Evolutionary conservation across 805 yeast species (phyloP), one percentile per base, ranked within the genome.

Genomic region (Maudiozyma turicensis): DNA sequence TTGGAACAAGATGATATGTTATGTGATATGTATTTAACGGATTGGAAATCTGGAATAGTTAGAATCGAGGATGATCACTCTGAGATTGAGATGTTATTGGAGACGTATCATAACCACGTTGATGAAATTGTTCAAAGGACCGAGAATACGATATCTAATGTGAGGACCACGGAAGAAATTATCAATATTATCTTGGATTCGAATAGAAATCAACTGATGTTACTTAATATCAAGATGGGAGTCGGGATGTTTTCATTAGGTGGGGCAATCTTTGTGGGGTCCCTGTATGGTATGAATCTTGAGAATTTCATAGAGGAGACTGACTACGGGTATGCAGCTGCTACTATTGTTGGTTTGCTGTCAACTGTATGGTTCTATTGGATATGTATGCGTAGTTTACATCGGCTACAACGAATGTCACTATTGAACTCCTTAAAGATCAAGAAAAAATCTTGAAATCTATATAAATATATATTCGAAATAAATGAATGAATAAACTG

Each of bases 111-210:
- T 58, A 83, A 84, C 47, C 95, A 91, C 48, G 78, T 86, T 51
- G 98, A 91, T 68, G 97, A 95, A 58, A 86, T 93, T 53, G 97
- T 91, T 2, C 98, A 93, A 64, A 85, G 86, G 3, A 84, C 84
- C 20, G 93, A 84, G 53, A 85, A 78, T 54, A 69, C 86, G 37
- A 76, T 81, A 33, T 77, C 85, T n/a, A 90, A 91, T 63, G 91
- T 93, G 48, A 79, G 80, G 54, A 86, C 95, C 20, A 90, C 97
- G 0, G 98, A 93, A 64, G 99, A 93, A 64, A 89, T 93, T 58
- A 89, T 90, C 52, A 89, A 89, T 59, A 90, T 93, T 54, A 84
- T 93, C 28, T 69, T 93, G 50, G 99, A 93, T 63, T 84, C 97
- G 1, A 91, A 93, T 65, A 77, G 99, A 66, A 93, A 93, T 66